Evolutionary conservation across 1,139 yeast species (phyloP).

Genomic region (Ashbya aceris): DNA sequence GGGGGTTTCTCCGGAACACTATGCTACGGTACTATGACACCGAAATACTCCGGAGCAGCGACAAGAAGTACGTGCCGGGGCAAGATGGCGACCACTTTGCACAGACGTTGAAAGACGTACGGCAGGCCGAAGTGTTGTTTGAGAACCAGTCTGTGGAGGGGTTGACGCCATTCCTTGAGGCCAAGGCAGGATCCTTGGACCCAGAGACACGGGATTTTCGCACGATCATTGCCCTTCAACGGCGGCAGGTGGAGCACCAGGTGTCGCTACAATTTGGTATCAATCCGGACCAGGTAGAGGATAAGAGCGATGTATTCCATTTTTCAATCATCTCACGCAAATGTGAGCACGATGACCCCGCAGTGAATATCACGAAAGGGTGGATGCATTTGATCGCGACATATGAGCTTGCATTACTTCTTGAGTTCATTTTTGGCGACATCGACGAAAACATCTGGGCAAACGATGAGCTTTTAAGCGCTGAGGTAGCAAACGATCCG

Average conservation of each 20-base stretch:
- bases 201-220: not conserved
- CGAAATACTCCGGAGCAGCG: not conserved
- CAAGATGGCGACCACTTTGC: not conserved
- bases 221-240: constrained; percentile 3
- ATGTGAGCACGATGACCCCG: constrained; percentile 3
- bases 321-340: constrained; percentile 2
- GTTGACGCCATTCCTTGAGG: constrained; percentile 2
- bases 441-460: constrained; percentile 4
- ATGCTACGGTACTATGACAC: constrained; percentile 4
- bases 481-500: constrained; percentile 3
- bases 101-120: constrained; percentile 1
- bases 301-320: constrained; percentile 3
- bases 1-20: constrained; percentile 2
- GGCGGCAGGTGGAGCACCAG: not conserved
- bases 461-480: constrained; percentile 2
- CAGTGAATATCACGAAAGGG: constrained; percentile 1
- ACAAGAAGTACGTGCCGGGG: not conserved
- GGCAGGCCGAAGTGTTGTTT: not conserved
- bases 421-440: constrained; percentile 4
- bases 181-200: constrained; percentile 2
- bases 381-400: constrained; percentile 3
- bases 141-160: constrained; percentile 1
- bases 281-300: constrained; percentile 3
- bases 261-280: not conserved
- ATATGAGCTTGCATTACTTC: constrained; percentile 1